A percentile compares a stretch with the other conserved stretches of the same genome.
phyloP scores from a whole-genome alignment of 768 basidiomycete genomes.

The Pleurotus ostreatus region DNA sequence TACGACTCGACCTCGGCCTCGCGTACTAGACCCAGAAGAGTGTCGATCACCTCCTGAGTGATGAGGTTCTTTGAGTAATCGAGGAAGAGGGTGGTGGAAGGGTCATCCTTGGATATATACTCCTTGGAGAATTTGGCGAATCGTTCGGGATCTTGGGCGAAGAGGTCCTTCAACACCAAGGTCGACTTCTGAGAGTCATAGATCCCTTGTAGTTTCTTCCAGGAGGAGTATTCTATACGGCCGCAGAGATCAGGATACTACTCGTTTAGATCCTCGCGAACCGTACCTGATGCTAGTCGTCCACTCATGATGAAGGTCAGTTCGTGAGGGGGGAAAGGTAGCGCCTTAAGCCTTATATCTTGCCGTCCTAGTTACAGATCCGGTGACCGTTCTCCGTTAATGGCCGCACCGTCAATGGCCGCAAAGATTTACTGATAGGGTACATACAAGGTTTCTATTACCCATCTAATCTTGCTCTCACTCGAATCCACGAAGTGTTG shows the following conservation, averaged over 20 bases:
- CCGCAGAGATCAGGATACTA: constrained; percentile 2
- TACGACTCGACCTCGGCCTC: constrained; percentile 84
- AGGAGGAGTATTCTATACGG: constrained; percentile 73
- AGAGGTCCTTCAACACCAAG: constrained; percentile 90
- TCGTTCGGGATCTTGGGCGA: constrained; percentile 80
- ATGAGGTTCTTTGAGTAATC: constrained; percentile 98
- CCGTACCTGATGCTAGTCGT: constrained; percentile 54
- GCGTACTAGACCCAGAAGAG: constrained; percentile 73
- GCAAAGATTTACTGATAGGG: constrained; percentile 4
- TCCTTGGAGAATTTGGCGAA: constrained; percentile 82
- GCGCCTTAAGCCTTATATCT: constrained; percentile 1
- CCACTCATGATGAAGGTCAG: constrained; percentile 46
- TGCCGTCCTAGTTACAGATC: not conserved
- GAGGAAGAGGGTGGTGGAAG: constrained; percentile 77
- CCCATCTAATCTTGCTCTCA: too few species aligned
- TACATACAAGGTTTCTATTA: not conserved
- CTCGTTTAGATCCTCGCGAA: not conserved
- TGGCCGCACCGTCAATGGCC: constrained; percentile 5
- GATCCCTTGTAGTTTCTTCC: constrained; percentile 86
- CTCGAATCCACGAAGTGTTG: too few species aligned
- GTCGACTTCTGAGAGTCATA: constrained; percentile 69
- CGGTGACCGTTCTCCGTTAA: constrained; percentile 1
- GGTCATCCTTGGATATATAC: constrained; percentile 64
- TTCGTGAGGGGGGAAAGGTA: not conserved
- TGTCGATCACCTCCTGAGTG: constrained; percentile 75